Conservation (phyloP, 306 rosid genomes). For the Trifolium dubium region DNA sequence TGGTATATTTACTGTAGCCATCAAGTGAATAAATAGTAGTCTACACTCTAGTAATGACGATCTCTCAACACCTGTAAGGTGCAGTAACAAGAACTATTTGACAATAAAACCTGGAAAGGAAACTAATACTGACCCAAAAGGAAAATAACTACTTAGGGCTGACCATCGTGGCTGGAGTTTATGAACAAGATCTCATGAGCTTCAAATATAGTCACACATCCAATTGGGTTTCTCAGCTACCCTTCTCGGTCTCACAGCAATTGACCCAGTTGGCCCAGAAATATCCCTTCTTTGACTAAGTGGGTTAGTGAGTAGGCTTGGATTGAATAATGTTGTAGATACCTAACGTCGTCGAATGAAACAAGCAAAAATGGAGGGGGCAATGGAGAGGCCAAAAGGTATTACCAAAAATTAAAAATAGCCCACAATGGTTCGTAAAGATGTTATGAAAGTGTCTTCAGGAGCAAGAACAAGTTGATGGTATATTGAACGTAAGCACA, state of each 20-base stretch:
- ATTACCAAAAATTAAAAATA: not conserved
- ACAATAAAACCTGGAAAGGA: not conserved
- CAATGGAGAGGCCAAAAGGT: not conserved
- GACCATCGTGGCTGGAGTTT: not conserved
- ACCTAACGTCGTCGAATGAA: not conserved
- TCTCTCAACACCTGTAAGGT: not conserved
- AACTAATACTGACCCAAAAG: not conserved
- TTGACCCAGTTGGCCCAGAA: not conserved
- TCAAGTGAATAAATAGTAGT: not conserved
- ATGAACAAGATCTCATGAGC: not conserved
- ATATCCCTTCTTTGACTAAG: not conserved
- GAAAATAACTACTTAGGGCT: not conserved
- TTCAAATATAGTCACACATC: not conserved
- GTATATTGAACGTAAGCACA: not conserved
- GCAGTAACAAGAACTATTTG: not conserved
- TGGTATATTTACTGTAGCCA: not conserved
- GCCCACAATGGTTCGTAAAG: not conserved
- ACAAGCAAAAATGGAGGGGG: not conserved
- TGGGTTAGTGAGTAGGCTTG: not conserved
- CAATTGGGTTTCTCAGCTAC: not conserved
- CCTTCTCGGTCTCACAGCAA: not conserved
- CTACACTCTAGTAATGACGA: not conserved
- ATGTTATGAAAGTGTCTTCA: not conserved
- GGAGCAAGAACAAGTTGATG: not conserved
- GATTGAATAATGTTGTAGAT: not conserved